Percentiles rank a stretch among this genome's conserved stretches.
Conservation (phyloP, 768 basidiomycete species). For the Nidularia pulvinata region DNA sequence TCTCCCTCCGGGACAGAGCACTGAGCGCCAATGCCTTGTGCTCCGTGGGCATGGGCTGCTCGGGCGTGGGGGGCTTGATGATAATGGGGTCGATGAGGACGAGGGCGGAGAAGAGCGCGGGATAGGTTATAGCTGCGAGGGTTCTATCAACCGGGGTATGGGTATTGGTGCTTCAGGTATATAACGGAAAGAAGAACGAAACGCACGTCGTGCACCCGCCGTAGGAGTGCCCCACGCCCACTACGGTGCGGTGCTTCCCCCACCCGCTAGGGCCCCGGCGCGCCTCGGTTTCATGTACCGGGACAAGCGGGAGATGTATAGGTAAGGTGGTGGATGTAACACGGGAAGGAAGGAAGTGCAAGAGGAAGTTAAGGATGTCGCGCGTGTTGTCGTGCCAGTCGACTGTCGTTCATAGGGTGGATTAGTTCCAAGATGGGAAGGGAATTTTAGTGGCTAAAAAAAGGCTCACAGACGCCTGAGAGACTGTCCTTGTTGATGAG, state of each 20-base stretch:
- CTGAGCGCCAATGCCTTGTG: constrained; percentile 26
- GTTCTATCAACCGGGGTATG: constrained; percentile 30
- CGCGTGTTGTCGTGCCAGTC: constrained; percentile 80
- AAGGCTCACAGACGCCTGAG: constrained; percentile 33
- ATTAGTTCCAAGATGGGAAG: too few relatives aligned
- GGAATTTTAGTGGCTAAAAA: too few relatives aligned
- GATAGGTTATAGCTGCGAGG: constrained; percentile 64
- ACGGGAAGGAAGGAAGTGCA: constrained; percentile 59
- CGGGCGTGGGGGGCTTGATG: constrained; percentile 18
- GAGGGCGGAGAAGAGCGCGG: constrained; percentile 68
- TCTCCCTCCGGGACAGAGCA: constrained; percentile 57
- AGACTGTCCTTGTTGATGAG: constrained; percentile 65
- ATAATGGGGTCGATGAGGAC: constrained; percentile 84
- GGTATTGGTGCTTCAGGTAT: too few relatives aligned
- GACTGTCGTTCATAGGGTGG: constrained; percentile 32
- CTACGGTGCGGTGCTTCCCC: constrained; percentile 49
- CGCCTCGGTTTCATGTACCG: constrained; percentile 31
- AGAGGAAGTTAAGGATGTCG: constrained; percentile 77
- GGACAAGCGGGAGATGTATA: constrained; percentile 49
- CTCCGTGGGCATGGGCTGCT: constrained; percentile 1
- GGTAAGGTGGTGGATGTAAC: constrained; percentile 37
- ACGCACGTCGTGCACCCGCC: constrained; percentile 73
- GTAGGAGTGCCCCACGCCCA: constrained; percentile 83
- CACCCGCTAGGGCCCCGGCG: constrained; percentile 41
- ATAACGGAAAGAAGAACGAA: background rate